Base-by-base conservation (phyloP, 495 filamentous ascomycete species). In the Physcia stellaris region DNA sequence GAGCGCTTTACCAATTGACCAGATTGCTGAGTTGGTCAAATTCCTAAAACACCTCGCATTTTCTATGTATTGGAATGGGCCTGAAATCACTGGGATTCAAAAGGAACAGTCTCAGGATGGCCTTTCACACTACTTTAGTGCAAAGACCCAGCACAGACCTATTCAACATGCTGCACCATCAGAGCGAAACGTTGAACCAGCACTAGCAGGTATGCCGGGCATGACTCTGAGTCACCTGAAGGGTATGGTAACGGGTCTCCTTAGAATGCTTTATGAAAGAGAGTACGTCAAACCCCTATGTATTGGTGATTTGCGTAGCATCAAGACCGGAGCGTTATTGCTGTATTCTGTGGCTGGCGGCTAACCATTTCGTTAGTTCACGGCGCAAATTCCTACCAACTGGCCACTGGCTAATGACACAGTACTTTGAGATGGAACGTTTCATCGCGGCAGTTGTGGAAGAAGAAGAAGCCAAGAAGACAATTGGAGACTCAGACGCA, bases 11-110 rank as follows among this genome's bases (percentile, higher is more conserved):
- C 71, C 71, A 2, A 55, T 94, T 11, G 56, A 57, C 12, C 78
- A 93, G 22, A 62, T 95, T 9, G 75, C 75, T 47, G 68, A 71
- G 7, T 70, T 99, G 48, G 79, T 80, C 3, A 59, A 74, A 0
- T 99, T 96, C 50, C 67, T 99, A 22, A 95, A 95, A 48, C 86
- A 90, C 40, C 67, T 96, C n/a, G 77, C 80, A 0, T 95, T 96
- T 45, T 78, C 83, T 1, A 65, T 94, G 39, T 92, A 94, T 56
- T 94, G 84, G 67, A 77, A 88, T 50, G 67, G 78, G 19, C 66
- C 73, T 2, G 77, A 86, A 19, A 62, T 87, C 36, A 71, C 61
- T 32, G 71, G 70, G 24, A 62, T 67, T 27, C 67, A 70, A 31
- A 54, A 61, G 19, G 42, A 51, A 17, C 61, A 68, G 24, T 54